Evolutionary conservation across 768 basidiomycete species (phyloP).

Genomic region (Termitomyces sp.): DNA sequence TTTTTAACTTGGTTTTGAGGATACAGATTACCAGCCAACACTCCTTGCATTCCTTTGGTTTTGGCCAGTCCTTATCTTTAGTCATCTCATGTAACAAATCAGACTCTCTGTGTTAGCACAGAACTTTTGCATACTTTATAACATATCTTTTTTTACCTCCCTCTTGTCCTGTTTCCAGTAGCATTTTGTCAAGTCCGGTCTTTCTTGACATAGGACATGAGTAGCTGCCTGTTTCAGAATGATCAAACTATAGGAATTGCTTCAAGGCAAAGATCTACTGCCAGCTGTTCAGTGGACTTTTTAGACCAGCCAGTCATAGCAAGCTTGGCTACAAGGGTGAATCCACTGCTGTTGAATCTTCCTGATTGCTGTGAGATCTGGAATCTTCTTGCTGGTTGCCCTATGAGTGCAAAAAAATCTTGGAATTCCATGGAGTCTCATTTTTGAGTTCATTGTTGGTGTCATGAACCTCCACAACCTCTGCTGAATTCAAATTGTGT

Average conservation of each 20-base stretch:
- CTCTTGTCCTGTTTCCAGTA: neutral
- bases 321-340: neutral
- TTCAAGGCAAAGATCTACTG: neutral
- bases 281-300: neutral
- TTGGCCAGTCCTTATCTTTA: too few relatives aligned
- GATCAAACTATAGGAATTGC: neutral
- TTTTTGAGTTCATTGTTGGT: too few relatives aligned
- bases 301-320: constrained; percentile 3
- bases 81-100: constrained; percentile 3
- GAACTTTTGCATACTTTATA: neutral
- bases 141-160: neutral
- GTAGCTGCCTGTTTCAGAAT: neutral
- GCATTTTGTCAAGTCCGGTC: constrained; percentile 2
- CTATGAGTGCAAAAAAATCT: too few relatives aligned
- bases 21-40: too few relatives aligned
- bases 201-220: neutral
- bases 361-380: neutral
- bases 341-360: constrained; percentile 3
- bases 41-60: too few relatives aligned
- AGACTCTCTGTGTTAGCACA: neutral
- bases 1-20: too few relatives aligned
- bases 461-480: too few relatives aligned
- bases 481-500: too few relatives aligned
- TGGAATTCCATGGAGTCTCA: too few relatives aligned
- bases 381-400: too few relatives aligned